Evolutionary conservation across 2,329 filamentous ascomycete species (phyloP), one percentile per base, ranked within the genome.

Genomic region (Coleophoma eucalyptorum): DNA sequence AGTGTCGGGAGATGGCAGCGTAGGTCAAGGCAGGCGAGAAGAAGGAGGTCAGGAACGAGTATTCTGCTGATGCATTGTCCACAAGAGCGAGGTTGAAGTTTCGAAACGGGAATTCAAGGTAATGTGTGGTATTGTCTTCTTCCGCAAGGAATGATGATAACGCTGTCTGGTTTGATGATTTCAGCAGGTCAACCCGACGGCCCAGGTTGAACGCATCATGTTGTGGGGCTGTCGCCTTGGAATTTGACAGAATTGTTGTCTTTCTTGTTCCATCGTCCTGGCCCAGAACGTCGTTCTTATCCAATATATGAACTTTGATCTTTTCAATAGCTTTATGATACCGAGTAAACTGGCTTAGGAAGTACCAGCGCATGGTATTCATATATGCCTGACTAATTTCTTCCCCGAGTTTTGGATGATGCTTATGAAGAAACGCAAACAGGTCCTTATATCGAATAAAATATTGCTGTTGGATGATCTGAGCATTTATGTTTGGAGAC

Each of bases 311-410:
- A 3, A 97, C 69, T 63, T 89, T 93, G 53, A 99, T 78, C 67
- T 90, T 95, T 50, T 87, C 86, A 5, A 99, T 76, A 0, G 94
- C 86, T 60, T 86, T 84, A 56, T 88, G 84, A 67, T 99, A 99
- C 33, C 93, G 85, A 3, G 82, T 84, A 65, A 99, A 99, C 67
- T 97, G 90, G 58, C 88, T 94, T 48, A 87, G 72, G 66, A 97
- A 97, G 65, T 99, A 99, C 94, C 94, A 99, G 48, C 91, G 84
- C 90, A 99, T 99, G 0, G 95, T 99, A 67, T 97, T 96, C 73
- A 95, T 86, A 64, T 99, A 99, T 3, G 95, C 94, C 66, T 90
- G 87, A 8, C 85, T 85, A 57, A 99, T 96, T 68, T 99, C 90
- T 48, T 92, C 86, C 8, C 90, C 90, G 5, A 99, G 81, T n/a